Base-by-base conservation (phyloP, 1,284 basidiomycete genomes). In the Microbotryomycetes sp. region DNA sequence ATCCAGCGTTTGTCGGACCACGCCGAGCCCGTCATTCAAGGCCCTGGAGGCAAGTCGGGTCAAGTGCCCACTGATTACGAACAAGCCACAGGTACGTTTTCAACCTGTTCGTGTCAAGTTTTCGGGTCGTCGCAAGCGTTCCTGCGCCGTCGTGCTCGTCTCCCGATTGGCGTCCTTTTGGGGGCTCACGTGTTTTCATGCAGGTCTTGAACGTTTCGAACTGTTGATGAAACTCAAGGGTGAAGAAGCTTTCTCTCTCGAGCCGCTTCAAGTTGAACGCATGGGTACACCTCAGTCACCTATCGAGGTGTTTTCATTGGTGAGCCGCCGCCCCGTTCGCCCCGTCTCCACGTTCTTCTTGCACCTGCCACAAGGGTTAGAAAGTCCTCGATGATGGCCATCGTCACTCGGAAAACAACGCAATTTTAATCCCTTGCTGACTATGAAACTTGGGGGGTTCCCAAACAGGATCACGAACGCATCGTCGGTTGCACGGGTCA, bases 131-230 rank as follows among this genome's bases (percentile, higher is more conserved):
- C n/a, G n/a, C n/a, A n/a, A n/a, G n/a, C n/a, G n/a, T n/a, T n/a
- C n/a, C n/a, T n/a, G n/a, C n/a, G n/a, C 36, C 36, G 36, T 42
- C 36, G 36, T n/a, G n/a, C n/a, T 42, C 36, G 36, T 19, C 19
- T 42, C 12, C 36, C 36, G 19, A 42, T 42, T 19, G 36, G 9
- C 36, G 36, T n/a, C n/a, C n/a, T n/a, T n/a, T n/a, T n/a, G n/a
- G n/a, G n/a, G n/a, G n/a, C n/a, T n/a, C 36, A 19, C 36, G 36
- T 19, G 36, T 42, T 42, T 42, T 42, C 36, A 19, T 42, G 12
- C 36, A 42, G 93, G 94, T 85, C 82, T 97, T 64, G 93, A 97
- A 79, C 89, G 94, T 78, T 85, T 93, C 75, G 90, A 98, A 80
- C 80, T 96, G 56, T 79, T 97, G 63, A 90, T 89, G 74, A 86